These are phyloP conservation scores for Alternaria hordeiaustralica DNA, from an alignment of 2,329 filamentous ascomycete species.

Conservation along the genomic window DNA sequence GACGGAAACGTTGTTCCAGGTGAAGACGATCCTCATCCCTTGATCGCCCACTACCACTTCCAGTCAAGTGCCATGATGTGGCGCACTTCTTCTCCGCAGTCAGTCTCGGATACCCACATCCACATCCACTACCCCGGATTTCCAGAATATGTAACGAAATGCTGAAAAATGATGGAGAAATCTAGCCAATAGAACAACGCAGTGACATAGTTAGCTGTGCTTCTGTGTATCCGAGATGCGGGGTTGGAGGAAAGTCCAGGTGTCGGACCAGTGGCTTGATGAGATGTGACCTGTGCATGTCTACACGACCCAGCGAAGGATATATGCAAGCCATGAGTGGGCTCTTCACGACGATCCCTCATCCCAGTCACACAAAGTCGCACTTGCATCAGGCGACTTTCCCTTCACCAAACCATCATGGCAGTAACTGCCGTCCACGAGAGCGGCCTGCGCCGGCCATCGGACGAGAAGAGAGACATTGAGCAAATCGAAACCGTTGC, in stretches of 20 bases:
- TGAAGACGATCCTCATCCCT: neutral
- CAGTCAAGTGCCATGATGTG: neutral
- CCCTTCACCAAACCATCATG: neutral
- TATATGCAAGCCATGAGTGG: neutral
- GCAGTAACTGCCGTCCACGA: neutral
- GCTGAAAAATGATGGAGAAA: neutral
- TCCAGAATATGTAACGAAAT: neutral
- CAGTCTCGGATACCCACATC: neutral
- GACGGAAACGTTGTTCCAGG: neutral
- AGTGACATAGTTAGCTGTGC: neutral
- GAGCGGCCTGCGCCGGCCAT: constrained; percentile 3
- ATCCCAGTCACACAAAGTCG: neutral
- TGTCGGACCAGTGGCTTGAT: neutral
- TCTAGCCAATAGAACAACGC: neutral
- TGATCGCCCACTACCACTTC: neutral
- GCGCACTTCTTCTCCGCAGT: neutral
- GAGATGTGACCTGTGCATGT: neutral
- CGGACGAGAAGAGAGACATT: constrained; percentile 27
- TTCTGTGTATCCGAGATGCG: neutral
- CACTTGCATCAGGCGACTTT: neutral
- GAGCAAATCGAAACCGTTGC: constrained; percentile 21
- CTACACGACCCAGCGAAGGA: neutral
- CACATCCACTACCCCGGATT: neutral
- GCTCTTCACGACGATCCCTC: neutral
- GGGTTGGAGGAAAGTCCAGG: neutral